A percentile compares a stretch with the other conserved stretches of the same genome.
Conservation (phyloP, 139 green algal species). For the Nannochloris sp. region DNA sequence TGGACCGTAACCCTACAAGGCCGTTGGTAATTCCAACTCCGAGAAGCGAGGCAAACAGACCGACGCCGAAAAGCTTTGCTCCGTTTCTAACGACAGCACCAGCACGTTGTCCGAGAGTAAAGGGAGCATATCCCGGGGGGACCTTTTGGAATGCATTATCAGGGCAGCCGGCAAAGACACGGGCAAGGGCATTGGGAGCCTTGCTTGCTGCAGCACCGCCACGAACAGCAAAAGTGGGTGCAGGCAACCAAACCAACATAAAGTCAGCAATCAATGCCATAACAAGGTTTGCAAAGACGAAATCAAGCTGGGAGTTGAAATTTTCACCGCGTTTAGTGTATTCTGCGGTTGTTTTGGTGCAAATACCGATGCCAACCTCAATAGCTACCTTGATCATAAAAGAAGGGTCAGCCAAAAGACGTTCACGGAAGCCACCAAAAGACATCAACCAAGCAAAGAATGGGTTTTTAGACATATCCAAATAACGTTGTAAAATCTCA, state of each 20-base stretch:
- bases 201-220: neutral
- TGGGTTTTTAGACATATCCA: slow-evolving; percentile 59
- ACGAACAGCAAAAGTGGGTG: slow-evolving; percentile 68
- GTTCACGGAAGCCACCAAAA: slow-evolving; percentile 76
- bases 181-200: slow-evolving; percentile 6
- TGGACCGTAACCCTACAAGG: slow-evolving; percentile 47
- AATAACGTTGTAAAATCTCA: slow-evolving; percentile 64
- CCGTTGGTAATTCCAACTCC: slow-evolving; percentile 88
- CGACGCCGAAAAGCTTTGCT: slow-evolving; percentile 82
- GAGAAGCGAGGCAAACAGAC: slow-evolving; percentile 67
- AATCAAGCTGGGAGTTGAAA: slow-evolving; percentile 80
- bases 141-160: slow-evolving; percentile 94
- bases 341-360: slow-evolving; percentile 89
- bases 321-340: slow-evolving; percentile 62
- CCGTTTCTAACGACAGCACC: slow-evolving; percentile 80
- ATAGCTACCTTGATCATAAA: slow-evolving; percentile 86
- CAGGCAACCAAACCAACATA: slow-evolving; percentile 98
- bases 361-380: slow-evolving; percentile 86
- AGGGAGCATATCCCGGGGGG: slow-evolving; percentile 44
- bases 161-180: slow-evolving; percentile 75
- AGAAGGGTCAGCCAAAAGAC: slow-evolving; percentile 82
- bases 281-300: slow-evolving; percentile 90
- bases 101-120: slow-evolving; percentile 67
- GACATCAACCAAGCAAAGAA: slow-evolving; percentile 20
- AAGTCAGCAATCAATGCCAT: slow-evolving; percentile 98